Base-by-base conservation (phyloP, 2,329 filamentous ascomycete species). In the Curvularia verruculosa region DNA sequence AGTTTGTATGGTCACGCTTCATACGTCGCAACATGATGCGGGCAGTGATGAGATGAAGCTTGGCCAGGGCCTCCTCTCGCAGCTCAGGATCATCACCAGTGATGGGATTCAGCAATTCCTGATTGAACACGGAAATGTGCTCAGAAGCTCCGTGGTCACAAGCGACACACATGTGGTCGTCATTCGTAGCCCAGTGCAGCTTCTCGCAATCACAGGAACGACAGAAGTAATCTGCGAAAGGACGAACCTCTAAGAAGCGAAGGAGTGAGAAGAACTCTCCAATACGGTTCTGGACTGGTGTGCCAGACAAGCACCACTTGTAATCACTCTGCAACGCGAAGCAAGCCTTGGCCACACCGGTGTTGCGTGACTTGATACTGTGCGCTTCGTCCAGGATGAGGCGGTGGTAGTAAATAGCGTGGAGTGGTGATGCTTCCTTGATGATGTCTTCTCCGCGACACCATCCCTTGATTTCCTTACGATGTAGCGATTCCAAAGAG, bases 191-290 rank as follows among this genome's bases (percentile, higher is more conserved):
- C 95, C 95, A 99, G 68, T 97, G 91, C 3, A 96, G 79, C 54
- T 86, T 85, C 47, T 89, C 86, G 75, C 95, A 99, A 4, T 84
- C 75, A 72, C 95, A 99, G 55, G 87, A 83, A 73, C 94, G 95
- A 82, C 95, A 99, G 64, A 97, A 89, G 73, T 99, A 99, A 64
- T 91, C 92, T 7, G 94, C 89, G 75, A 97, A 98, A 0, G 94
- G 94, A 8, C 85, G 84, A 34, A 97, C 84, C 73, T 96, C 90
- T 28, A 99, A 84, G 76, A 99, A 99, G 2, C 95, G 89, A 54
- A 99, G 83, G 21, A 98, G 81, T 0, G 94, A 98, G 78, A 98
- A 97, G 76, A 97, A 96, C 75, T 98, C 94, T 70, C 95, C 94
- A 64, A 98, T 98, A 51, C 94, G 89, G 72, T 98, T 99, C 75